Evolutionary conservation across 257 asterid genomes (phyloP).

Genomic region (Osmanthus fragrans): DNA sequence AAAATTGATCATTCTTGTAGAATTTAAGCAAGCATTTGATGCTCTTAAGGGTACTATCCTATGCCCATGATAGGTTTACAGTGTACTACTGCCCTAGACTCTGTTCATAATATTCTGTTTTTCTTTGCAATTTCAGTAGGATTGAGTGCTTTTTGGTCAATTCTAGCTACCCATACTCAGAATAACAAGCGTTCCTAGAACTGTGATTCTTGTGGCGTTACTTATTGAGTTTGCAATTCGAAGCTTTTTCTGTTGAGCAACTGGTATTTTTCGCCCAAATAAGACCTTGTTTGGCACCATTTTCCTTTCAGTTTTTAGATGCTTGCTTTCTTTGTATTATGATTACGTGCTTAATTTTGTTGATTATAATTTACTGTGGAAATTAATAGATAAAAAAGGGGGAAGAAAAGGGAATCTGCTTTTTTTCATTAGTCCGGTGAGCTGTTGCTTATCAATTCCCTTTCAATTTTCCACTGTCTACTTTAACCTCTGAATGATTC

Average conservation of each 20-base stretch:
- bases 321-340: slow-evolving; percentile 9
- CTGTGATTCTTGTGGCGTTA: slow-evolving; percentile 57
- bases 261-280: slow-evolving; percentile 30
- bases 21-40: slow-evolving; percentile 62
- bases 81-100: slow-evolving; percentile 25
- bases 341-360: slow-evolving; percentile 18
- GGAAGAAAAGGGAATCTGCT: slow-evolving; percentile 81
- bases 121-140: slow-evolving; percentile 36
- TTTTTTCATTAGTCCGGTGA: slow-evolving; percentile 53
- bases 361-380: slow-evolving; percentile 16
- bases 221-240: slow-evolving; percentile 40
- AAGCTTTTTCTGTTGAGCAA: slow-evolving; percentile 37
- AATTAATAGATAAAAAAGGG: neutral
- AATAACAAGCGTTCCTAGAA: slow-evolving; percentile 50
- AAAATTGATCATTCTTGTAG: slow-evolving; percentile 42
- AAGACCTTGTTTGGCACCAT: slow-evolving; percentile 22
- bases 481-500: slow-evolving; percentile 76
- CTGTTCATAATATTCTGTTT: slow-evolving; percentile 39
- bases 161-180: slow-evolving; percentile 45
- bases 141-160: slow-evolving; percentile 48
- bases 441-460: slow-evolving; percentile 65
- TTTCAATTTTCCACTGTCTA: slow-evolving; percentile 44
- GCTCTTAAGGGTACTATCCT: slow-evolving; percentile 44
- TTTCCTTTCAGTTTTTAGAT: slow-evolving; percentile 15
- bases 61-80: slow-evolving; percentile 37